phyloP scores from a whole-genome alignment of 2,329 filamentous ascomycete genomes.

The Monosporascus sp. region DNA sequence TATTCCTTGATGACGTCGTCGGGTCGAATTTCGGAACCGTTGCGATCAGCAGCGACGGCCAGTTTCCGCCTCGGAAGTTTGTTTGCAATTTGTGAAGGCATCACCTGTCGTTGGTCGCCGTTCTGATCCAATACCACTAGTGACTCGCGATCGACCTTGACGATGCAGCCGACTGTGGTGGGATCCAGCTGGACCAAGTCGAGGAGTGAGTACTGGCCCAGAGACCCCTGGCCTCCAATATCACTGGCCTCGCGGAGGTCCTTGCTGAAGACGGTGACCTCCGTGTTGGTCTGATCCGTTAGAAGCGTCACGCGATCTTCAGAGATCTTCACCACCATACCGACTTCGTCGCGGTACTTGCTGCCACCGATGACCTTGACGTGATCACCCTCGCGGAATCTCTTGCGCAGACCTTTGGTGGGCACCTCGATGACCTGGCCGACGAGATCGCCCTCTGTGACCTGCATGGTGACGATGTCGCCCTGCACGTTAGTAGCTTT shows the following conservation, averaged over 20 bases:
- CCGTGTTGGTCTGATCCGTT: slow-evolving; percentile 85
- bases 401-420: slow-evolving; percentile 84
- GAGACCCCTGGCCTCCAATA: slow-evolving; percentile 74
- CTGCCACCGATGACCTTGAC: slow-evolving; percentile 98
- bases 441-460: slow-evolving; percentile 74
- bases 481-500: slow-evolving; percentile 80
- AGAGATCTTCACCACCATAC: slow-evolving; percentile 91
- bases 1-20: slow-evolving; percentile 92
- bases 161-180: slow-evolving; percentile 85
- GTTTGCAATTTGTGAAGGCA: slow-evolving; percentile 89
- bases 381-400: slow-evolving; percentile 89
- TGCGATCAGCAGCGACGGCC: slow-evolving; percentile 86
- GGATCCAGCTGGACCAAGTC: slow-evolving; percentile 93
- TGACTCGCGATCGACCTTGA: slow-evolving; percentile 93
- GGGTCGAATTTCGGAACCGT: slow-evolving; percentile 84
- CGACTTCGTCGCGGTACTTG: slow-evolving; percentile 89
- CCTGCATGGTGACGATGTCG: slow-evolving; percentile 85
- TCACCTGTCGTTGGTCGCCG: slow-evolving; percentile 71
- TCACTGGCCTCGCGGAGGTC: slow-evolving; percentile 91
- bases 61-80: slow-evolving; percentile 77
- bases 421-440: slow-evolving; percentile 90
- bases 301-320: slow-evolving; percentile 90
- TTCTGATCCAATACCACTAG: slow-evolving; percentile 88
- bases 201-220: slow-evolving; percentile 88
- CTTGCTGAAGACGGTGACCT: slow-evolving; percentile 97